Evolutionary conservation across 805 yeast species (phyloP).

Genomic region (Scheffersomyces coipomensis): DNA sequence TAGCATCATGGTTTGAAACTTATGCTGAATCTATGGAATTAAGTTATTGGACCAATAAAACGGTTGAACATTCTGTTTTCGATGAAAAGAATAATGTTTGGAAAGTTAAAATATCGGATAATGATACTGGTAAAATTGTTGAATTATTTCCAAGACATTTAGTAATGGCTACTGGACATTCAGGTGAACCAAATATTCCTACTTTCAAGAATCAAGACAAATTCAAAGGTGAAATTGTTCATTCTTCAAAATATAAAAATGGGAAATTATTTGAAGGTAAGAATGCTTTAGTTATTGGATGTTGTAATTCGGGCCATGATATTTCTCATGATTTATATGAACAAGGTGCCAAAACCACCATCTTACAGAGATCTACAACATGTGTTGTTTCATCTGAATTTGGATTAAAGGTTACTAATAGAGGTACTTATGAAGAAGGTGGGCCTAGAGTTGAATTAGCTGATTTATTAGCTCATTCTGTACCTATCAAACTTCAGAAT

Average conservation of each 20-base stretch:
- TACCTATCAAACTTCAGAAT: conserved; percentile 34
- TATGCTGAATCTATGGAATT: conserved; percentile 42
- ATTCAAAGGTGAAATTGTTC: conserved; percentile 39
- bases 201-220: conserved; percentile 33
- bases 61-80: conserved; percentile 28
- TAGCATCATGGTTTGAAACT: conserved; percentile 42
- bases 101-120: conserved; percentile 25
- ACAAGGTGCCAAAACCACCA: conserved; percentile 42
- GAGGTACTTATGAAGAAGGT: conserved; percentile 32
- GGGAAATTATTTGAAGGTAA: conserved; percentile 42
- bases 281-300: conserved; percentile 44
- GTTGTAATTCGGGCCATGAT: conserved; percentile 47
- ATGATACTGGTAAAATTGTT: conserved; percentile 19
- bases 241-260: conserved; percentile 41
- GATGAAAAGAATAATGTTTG: conserved; percentile 16
- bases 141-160: conserved; percentile 33
- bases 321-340: conserved; percentile 45
- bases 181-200: conserved; percentile 46
- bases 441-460: conserved; percentile 39
- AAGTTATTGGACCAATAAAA: conserved; percentile 22
- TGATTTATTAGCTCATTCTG: conserved; percentile 33
- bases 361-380: conserved; percentile 46
- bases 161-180: conserved; percentile 45
- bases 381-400: conserved; percentile 37
- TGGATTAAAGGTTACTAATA: conserved; percentile 26